phyloP scores from a whole-genome alignment of 2,329 filamentous ascomycete genomes.

The Hymenotorrendiella dingleyae region DNA sequence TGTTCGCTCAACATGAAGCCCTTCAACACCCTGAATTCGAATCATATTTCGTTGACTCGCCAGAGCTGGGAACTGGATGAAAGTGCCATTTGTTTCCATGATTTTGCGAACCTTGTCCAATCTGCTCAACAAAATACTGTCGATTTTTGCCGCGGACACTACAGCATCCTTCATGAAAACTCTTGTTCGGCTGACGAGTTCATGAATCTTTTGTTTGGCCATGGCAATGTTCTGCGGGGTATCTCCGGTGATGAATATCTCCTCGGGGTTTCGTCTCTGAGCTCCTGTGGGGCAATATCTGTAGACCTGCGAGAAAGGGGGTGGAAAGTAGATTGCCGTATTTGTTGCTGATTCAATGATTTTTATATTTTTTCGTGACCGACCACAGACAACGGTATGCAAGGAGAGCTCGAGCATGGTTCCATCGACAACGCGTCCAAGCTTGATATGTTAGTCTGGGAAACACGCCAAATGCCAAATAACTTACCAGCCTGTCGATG shows the following conservation, averaged over 20 bases:
- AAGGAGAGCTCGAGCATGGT: slow-evolving; percentile 79
- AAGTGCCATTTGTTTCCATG: slow-evolving; percentile 92
- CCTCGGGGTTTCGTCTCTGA: slow-evolving; percentile 73
- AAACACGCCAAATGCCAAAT: slow-evolving; percentile 8
- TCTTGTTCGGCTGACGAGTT: slow-evolving; percentile 74
- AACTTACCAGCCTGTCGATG: slow-evolving; percentile 57
- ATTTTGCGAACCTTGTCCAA: slow-evolving; percentile 97
- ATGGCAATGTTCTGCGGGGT: slow-evolving; percentile 75
- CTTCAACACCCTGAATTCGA: slow-evolving; percentile 87
- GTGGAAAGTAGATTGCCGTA: slow-evolving; percentile 97
- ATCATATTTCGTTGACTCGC: slow-evolving; percentile 80
- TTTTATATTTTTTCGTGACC: slow-evolving; percentile 96
- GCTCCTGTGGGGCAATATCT: slow-evolving; percentile 82
- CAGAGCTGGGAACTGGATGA: slow-evolving; percentile 84
- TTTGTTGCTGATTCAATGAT: slow-evolving; percentile 91
- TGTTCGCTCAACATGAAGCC: slow-evolving; percentile 89
- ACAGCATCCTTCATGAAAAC: slow-evolving; percentile 88
- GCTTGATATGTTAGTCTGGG: slow-evolving; percentile 45
- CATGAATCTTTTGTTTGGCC: slow-evolving; percentile 87
- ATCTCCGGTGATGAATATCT: slow-evolving; percentile 94
- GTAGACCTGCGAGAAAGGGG: slow-evolving; percentile 86
- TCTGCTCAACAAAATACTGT: slow-evolving; percentile 84
- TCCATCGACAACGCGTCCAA: slow-evolving; percentile 68
- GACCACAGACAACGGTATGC: slow-evolving; percentile 87
- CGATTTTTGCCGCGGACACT: slow-evolving; percentile 86